These are phyloP conservation scores for Leccinum obscurum DNA, from an alignment of 768 basidiomycete genomes.

Conservation along the genomic window DNA sequence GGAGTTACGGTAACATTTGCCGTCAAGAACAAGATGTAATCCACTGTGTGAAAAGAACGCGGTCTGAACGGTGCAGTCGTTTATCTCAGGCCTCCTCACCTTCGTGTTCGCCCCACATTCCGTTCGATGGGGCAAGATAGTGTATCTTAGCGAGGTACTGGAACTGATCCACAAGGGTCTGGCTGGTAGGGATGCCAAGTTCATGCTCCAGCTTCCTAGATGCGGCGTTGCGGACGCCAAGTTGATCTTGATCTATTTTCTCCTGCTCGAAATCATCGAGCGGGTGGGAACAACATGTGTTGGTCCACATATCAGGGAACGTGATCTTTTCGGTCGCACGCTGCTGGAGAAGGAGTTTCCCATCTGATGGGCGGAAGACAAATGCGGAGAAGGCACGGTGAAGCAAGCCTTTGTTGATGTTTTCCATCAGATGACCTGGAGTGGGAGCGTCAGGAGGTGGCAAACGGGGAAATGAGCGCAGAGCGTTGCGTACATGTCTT, in stretches of 20 bases:
- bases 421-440: conserved; percentile 91
- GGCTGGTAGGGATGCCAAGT: conserved; percentile 80
- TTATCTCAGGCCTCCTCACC: conserved; percentile 45
- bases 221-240: conserved; percentile 88
- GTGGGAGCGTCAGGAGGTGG: conserved; percentile 1
- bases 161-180: conserved; percentile 82
- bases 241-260: conserved; percentile 72
- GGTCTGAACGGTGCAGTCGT: conserved; percentile 6
- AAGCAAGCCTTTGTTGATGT: conserved; percentile 89
- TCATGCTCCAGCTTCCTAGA: conserved; percentile 96
- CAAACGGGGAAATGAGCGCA: conserved; percentile 1
- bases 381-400: conserved; percentile 99
- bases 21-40: conserved; percentile 96
- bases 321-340: conserved; percentile 99
- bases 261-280: conserved; percentile 88
- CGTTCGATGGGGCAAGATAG: conserved; percentile 92
- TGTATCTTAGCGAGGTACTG: conserved; percentile 96
- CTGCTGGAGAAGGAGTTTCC: conserved; percentile 90
- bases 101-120: conserved; percentile 98
- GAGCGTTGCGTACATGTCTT: conserved; percentile 76
- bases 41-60: conserved; percentile 56
- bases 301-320: conserved; percentile 99
- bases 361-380: conserved; percentile 92
- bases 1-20: conserved; percentile 80
- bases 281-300: conserved; percentile 98